phyloP scores from a whole-genome alignment of 495 filamentous ascomycete species.

The Penicillium mononematosum region DNA sequence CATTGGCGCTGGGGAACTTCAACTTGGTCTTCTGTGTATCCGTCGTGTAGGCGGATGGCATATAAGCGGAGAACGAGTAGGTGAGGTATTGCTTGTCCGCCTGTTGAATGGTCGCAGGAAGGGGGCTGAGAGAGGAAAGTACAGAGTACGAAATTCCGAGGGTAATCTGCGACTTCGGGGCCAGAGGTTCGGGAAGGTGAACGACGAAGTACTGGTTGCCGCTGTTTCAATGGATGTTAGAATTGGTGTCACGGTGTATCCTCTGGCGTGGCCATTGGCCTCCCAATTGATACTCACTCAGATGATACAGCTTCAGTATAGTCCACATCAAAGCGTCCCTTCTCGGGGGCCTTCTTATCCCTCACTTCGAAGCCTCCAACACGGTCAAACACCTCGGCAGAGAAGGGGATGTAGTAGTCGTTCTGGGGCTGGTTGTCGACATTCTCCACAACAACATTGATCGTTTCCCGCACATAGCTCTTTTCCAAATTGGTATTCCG shows the following conservation, averaged over 20 bases:
- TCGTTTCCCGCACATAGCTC: constrained; percentile 78
- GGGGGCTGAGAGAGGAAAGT: constrained; percentile 69
- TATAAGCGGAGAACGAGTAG: constrained; percentile 80
- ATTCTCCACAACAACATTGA: constrained; percentile 96
- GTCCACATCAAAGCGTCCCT: constrained; percentile 65
- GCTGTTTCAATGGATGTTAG: constrained; percentile 42
- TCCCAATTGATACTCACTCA: constrained; percentile 29
- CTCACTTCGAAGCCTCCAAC: constrained; percentile 86
- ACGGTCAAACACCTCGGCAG: constrained; percentile 64
- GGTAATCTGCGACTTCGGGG: constrained; percentile 73
- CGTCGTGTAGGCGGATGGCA: constrained; percentile 75
- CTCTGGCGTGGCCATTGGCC: constrained; percentile 26
- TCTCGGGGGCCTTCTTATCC: constrained; percentile 76
- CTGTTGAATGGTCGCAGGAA: constrained; percentile 78
- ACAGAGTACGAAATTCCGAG: constrained; percentile 81
- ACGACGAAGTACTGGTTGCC: constrained; percentile 82
- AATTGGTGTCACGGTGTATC: not conserved
- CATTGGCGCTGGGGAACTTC: constrained; percentile 74
- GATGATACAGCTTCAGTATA: constrained; percentile 43
- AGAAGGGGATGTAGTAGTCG: constrained; percentile 88
- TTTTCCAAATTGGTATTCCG: constrained; percentile 91
- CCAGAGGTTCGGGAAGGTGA: constrained; percentile 69
- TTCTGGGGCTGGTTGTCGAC: constrained; percentile 69
- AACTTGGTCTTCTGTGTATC: constrained; percentile 94
- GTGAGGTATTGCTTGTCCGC: constrained; percentile 81